Conservation (phyloP, 352 stramenopile genomes). For the Hyaloperonospora brassicae region DNA sequence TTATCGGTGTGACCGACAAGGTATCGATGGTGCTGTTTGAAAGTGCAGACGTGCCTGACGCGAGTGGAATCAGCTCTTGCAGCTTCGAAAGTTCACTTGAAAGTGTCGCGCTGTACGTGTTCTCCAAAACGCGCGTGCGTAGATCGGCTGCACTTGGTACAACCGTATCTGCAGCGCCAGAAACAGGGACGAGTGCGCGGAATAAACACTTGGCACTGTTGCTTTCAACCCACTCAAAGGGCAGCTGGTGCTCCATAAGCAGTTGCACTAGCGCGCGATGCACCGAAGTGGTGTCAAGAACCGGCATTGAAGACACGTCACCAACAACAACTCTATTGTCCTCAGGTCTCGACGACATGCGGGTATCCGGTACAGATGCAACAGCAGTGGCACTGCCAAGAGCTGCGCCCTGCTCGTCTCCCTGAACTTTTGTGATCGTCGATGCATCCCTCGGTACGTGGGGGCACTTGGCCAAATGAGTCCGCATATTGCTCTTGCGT, state of each 20-base stretch:
- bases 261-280: slow-evolving; percentile 42
- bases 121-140: slow-evolving; percentile 35
- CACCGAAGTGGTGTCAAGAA: slow-evolving; percentile 16
- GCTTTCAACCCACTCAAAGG: slow-evolving; percentile 59
- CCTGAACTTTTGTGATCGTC: slow-evolving; percentile 18
- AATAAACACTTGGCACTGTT: slow-evolving; percentile 47
- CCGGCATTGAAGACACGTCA: neutral
- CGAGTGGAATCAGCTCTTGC: slow-evolving; percentile 29
- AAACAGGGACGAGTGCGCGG: slow-evolving; percentile 14
- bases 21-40: slow-evolving; percentile 4
- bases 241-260: slow-evolving; percentile 51
- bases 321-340: too few species aligned
- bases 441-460: slow-evolving; percentile 53
- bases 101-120: slow-evolving; percentile 28
- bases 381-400: too few species aligned
- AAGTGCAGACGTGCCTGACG: slow-evolving; percentile 9
- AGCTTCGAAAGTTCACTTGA: slow-evolving; percentile 29
- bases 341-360: too few species aligned
- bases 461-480: slow-evolving; percentile 65
- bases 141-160: slow-evolving; percentile 32
- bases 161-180: slow-evolving; percentile 12
- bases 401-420: slow-evolving; percentile 1
- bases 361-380: too few species aligned
- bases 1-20: slow-evolving; percentile 5
- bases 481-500: slow-evolving; percentile 81